Base-by-base conservation (phyloP, 768 basidiomycete genomes). In the Mycena rosella region DNA sequence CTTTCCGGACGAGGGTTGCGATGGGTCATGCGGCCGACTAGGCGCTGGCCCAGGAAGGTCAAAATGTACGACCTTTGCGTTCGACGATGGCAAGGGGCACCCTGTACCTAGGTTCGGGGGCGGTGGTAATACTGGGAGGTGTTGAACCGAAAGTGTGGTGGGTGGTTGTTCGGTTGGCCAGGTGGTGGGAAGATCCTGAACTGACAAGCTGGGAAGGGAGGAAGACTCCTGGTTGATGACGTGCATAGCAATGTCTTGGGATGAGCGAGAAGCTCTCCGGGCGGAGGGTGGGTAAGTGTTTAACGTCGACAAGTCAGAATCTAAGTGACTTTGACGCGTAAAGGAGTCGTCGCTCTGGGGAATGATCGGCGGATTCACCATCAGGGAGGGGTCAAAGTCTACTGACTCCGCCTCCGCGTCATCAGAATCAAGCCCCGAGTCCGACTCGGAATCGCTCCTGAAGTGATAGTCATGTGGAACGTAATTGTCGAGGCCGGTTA, bases 201-300 rank as follows among this genome's bases (percentile, higher is more conserved):
- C 58, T 1, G 68, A 69, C 45, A 69, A 32, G 10, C 52, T 64
- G 36, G 56, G 68, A 22, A 61, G n/a, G 14, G 48, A 54, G 38
- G 55, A 67, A 36, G 58, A 72, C 52, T 51, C 69, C 59, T 49
- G 65, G 55, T 47, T 65, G 57, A 51, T 67, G 60, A 61, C 64
- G 48, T 34, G 52, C 11, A 53, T 47, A 26, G 32, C 59, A 10
- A 73, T 40, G 30, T 75, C 69, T 14, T 72, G 74, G 18, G 76
- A 75, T 22, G 76, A 74, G 22, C 72, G 72, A 9, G 74, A 76
- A 49, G 63, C 68, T 42, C 64, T 73, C 13, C 65, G 73, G 8
- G 71, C 68, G n/a, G 71, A 67, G 26, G 13, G 32, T 34, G 13
- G 32, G 32, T 34, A 34, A 34, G 32, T 6, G 32, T 34, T 13